A percentile compares a stretch with the other conserved stretches of the same genome.
Evolutionary conservation across 176 grass and related monocot genomes (phyloP).

Genomic region (Triticum monococcum): DNA sequence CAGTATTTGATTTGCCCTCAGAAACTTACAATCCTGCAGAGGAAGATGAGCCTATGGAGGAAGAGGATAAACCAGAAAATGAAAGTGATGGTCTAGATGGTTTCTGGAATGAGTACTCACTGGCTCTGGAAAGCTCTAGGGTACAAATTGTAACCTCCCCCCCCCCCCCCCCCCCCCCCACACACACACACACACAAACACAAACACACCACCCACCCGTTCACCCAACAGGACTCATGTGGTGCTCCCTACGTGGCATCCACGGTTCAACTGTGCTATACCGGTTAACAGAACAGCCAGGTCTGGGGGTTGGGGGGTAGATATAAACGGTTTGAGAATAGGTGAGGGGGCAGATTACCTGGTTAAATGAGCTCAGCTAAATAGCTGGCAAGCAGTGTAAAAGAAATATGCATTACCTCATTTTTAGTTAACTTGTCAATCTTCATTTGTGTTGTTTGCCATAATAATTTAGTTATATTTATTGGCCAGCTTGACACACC

Average conservation of each 20-base stretch:
- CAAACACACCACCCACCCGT: no score
- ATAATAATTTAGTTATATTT: constrained; percentile 17
- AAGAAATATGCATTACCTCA: constrained; percentile 3
- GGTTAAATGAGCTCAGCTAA: background rate
- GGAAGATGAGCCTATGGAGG: constrained; percentile 38
- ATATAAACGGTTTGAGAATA: background rate
- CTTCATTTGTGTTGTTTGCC: constrained; percentile 14
- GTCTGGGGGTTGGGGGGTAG: background rate
- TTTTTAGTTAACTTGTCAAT: constrained; percentile 16
- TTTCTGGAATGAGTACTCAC: constrained; percentile 85
- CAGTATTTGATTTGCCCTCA: constrained; percentile 24
- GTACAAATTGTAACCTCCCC: constrained; percentile 32
- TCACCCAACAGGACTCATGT: background rate
- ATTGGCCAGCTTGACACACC: constrained; percentile 43
- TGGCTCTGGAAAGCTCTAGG: constrained; percentile 90
- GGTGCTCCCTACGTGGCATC: background rate
- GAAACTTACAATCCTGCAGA: constrained; percentile 32
- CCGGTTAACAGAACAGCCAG: background rate
- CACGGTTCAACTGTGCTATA: background rate
- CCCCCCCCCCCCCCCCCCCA: background rate
- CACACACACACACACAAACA: no score
- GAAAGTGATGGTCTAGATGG: constrained; percentile 81
- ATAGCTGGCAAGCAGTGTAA: constrained; percentile 10
- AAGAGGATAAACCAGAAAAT: constrained; percentile 42
- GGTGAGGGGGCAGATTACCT: background rate